Percentiles rank a stretch among this genome's conserved stretches.
These are phyloP conservation scores for Fusarium pseudonygamai DNA, from an alignment of 2,329 filamentous ascomycete species.

Conservation along the genomic window DNA sequence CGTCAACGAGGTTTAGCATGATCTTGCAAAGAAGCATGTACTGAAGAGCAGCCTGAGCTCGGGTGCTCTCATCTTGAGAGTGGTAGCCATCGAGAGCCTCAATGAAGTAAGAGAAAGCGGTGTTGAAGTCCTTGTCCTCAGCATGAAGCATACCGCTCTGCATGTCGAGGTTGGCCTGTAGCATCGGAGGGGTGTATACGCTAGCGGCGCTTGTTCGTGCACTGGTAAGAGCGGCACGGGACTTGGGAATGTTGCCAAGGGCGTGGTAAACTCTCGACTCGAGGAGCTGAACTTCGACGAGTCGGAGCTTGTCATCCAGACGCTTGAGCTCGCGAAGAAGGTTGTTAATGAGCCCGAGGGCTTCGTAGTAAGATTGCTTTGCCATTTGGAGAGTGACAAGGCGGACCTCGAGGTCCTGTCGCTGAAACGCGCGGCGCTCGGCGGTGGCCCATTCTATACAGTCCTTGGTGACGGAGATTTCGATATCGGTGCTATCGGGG, in stretches of 20 bases:
- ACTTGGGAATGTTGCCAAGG: conserved; percentile 95
- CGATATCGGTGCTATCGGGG: conserved; percentile 92
- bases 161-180: conserved; percentile 98
- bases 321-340: conserved; percentile 97
- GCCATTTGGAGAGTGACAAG: conserved; percentile 95
- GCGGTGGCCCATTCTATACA: conserved; percentile 99
- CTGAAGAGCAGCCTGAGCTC: conserved; percentile 96
- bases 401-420: conserved; percentile 96
- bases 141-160: conserved; percentile 99
- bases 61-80: conserved; percentile 84
- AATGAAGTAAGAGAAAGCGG: conserved; percentile 98
- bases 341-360: conserved; percentile 94
- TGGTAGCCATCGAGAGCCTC: conserved; percentile 98
- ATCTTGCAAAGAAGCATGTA: conserved; percentile 99
- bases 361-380: conserved; percentile 97
- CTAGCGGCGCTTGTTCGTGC: conserved; percentile 95
- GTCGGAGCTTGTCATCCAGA: conserved; percentile 95
- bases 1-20: conserved; percentile 97
- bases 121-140: conserved; percentile 99
- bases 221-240: conserved; percentile 91
- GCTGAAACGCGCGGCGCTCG: conserved; percentile 93
- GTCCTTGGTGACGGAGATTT: conserved; percentile 95
- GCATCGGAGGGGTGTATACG: conserved; percentile 93
- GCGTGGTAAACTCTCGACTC: conserved; percentile 98
- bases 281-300: conserved; percentile 97